Evolutionary conservation across 1,139 yeast species (phyloP), one percentile per base, ranked within the genome.

Genomic region (Pichia sp.): DNA sequence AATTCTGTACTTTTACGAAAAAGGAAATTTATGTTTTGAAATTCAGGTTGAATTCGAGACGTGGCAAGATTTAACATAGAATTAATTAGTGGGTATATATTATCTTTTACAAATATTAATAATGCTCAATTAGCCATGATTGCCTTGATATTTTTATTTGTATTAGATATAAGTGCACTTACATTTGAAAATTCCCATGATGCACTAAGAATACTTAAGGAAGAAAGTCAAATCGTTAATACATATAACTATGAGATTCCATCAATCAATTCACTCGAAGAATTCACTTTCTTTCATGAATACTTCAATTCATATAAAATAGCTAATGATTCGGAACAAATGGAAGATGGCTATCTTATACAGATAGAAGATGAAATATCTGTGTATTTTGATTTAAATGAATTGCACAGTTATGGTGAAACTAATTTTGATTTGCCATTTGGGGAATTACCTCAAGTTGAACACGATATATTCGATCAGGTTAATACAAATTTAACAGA

Each of bases 371-470:
- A 40, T 18, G 38, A 43, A 12, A n/a, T 40, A 12, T 15, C 39
- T 3, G 7, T 39, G 6, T 41, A 23, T n/a, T 25, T 44, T 18
- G 36, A 38, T 7, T 34, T 34, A 7, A 39, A 49, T 15, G 46
- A 43, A 4, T 32, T 50, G 1, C 40, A 50, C n/a, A 34, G 24
- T 6, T 51, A 49, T 36, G 55, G 53, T 12, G 12, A 8, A 2
- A 38, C 39, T 2, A 45, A 51, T 22, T 51, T 53, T 27, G 24
- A 49, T 15, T 37, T 49, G 8, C 43, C 51, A 5, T 26, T 38
- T 11, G 54, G 52, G 2, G 42, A 32, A 13, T 26, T 50, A 8
- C 37, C 42, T 2, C 49, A 45, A 23, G 16, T 54, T 8, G 50
- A 48, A 4, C 36, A 26, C 11, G 49, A 51, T 25, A n/a, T 29